These are phyloP conservation scores for Trichosporon ovoides DNA, from an alignment of 1,284 basidiomycete genomes.

Conservation along the genomic window DNA sequence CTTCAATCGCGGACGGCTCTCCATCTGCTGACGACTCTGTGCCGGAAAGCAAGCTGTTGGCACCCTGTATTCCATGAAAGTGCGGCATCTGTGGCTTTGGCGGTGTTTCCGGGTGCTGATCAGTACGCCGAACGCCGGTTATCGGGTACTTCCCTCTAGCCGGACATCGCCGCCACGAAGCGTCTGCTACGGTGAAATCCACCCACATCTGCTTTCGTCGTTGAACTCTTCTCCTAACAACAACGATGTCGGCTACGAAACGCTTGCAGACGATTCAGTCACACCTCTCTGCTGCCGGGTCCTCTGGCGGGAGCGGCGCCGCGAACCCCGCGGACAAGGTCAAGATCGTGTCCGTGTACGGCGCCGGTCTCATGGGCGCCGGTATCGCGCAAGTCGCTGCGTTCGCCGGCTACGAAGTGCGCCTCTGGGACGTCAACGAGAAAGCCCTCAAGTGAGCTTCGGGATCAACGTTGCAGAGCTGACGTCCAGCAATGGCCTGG, in stretches of 20 bases:
- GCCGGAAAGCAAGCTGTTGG: too few relatives aligned
- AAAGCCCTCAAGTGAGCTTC: conserved; percentile 36
- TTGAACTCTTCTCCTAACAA: background rate
- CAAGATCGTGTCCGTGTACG: conserved; percentile 49
- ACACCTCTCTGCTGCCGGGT: conserved; percentile 18
- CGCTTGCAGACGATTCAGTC: conserved; percentile 11
- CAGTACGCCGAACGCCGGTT: too few relatives aligned
- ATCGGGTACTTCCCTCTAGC: too few relatives aligned
- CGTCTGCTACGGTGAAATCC: too few relatives aligned
- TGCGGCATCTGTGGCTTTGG: too few relatives aligned
- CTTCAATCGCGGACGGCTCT: too few relatives aligned
- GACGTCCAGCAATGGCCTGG: conserved; percentile 38
- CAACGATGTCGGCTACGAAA: conserved; percentile 2
- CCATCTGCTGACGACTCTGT: too few relatives aligned
- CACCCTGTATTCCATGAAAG: too few relatives aligned
- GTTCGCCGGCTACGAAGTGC: conserved; percentile 49
- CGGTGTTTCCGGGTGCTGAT: too few relatives aligned
- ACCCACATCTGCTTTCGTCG: too few relatives aligned
- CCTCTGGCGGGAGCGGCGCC: background rate
- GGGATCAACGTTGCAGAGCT: background rate
- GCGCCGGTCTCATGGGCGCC: conserved; percentile 54
- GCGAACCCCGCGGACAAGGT: conserved; percentile 30
- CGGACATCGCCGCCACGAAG: too few relatives aligned
- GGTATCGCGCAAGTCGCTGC: conserved; percentile 54
- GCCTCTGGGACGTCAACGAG: conserved; percentile 48